Percentiles rank a stretch among this genome's conserved stretches.
These are phyloP conservation scores for Annulohypoxylon bovei DNA, from an alignment of 495 filamentous ascomycete species.

Conservation along the genomic window DNA sequence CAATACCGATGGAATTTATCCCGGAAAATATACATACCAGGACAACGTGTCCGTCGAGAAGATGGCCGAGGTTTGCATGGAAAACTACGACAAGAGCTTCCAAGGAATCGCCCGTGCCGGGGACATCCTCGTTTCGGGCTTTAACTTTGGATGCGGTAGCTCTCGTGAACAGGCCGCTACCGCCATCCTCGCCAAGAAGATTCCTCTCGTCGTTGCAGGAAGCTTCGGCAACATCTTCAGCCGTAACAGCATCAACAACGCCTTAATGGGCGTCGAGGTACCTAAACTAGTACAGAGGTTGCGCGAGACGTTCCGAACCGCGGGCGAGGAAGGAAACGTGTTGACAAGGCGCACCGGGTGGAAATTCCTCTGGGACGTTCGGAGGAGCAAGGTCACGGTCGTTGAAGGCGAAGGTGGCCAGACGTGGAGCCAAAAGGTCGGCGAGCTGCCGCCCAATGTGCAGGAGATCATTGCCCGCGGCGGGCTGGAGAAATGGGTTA, in stretches of 20 bases:
- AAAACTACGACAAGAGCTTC: slow-evolving; percentile 87
- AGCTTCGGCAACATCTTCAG: slow-evolving; percentile 92
- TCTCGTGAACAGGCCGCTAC: slow-evolving; percentile 89
- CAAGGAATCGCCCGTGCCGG: slow-evolving; percentile 63
- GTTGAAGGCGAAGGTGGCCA: slow-evolving; percentile 67
- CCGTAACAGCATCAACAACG: slow-evolving; percentile 93
- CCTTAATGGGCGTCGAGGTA: slow-evolving; percentile 83
- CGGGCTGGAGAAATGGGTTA: slow-evolving; percentile 86
- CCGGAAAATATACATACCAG: slow-evolving; percentile 90
- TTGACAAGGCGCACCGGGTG: slow-evolving; percentile 87
- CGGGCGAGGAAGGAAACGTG: slow-evolving; percentile 57
- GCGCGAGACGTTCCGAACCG: slow-evolving; percentile 66
- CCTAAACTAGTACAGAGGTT: slow-evolving; percentile 76
- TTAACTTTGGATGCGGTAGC: slow-evolving; percentile 89
- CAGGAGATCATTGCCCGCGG: slow-evolving; percentile 89
- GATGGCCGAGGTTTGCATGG: slow-evolving; percentile 92
- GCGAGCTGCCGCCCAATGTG: slow-evolving; percentile 86
- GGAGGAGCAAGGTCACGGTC: slow-evolving; percentile 72
- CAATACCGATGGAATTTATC: slow-evolving; percentile 87
- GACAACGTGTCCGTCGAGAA: slow-evolving; percentile 77
- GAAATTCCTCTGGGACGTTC: slow-evolving; percentile 87
- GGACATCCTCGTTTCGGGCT: slow-evolving; percentile 87
- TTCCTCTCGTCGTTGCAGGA: slow-evolving; percentile 83
- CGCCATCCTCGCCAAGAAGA: slow-evolving; percentile 83
- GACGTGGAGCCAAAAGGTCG: slow-evolving; percentile 82